A percentile compares a stretch with the other conserved stretches of the same genome.
phyloP scores from a whole-genome alignment of 23 red algal genomes.

The Agarophyton chilense region DNA sequence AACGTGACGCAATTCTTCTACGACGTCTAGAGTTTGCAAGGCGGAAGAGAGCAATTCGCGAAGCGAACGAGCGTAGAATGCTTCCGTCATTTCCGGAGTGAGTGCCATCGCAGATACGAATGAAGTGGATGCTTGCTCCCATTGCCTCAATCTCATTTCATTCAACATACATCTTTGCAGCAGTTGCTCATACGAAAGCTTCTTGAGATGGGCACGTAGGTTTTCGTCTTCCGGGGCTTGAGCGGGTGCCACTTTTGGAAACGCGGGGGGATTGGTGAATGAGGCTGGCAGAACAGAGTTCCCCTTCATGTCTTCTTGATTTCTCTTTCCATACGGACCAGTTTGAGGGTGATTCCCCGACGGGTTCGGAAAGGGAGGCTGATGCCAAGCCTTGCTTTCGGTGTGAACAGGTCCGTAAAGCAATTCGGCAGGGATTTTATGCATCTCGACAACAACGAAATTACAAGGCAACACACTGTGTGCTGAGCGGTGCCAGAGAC shows the following conservation, averaged over 20 bases:
- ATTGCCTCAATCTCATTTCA: conserved; percentile 19
- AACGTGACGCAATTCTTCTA: conserved; percentile 29
- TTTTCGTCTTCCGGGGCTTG: background rate
- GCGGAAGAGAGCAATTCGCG: conserved; percentile 19
- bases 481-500: no score
- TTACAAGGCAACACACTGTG: background rate
- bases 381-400: background rate
- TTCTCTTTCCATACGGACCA: background rate
- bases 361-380: background rate
- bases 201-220: conserved; percentile 1
- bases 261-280: background rate
- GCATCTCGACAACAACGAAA: background rate
- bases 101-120: conserved; percentile 16
- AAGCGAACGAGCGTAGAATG: conserved; percentile 34
- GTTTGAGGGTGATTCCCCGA: background rate
- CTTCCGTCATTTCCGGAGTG: conserved; percentile 40
- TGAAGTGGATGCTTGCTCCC: conserved; percentile 9
- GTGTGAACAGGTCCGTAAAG: background rate
- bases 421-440: background rate
- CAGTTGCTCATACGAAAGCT: conserved; percentile 1
- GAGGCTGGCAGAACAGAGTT: background rate
- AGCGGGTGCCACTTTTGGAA: background rate
- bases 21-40: conserved; percentile 7
- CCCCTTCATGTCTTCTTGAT: background rate
- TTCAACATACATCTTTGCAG: conserved; percentile 6